phyloP scores from a whole-genome alignment of 2,329 filamentous ascomycete genomes.

The Diplodia intermedia region DNA sequence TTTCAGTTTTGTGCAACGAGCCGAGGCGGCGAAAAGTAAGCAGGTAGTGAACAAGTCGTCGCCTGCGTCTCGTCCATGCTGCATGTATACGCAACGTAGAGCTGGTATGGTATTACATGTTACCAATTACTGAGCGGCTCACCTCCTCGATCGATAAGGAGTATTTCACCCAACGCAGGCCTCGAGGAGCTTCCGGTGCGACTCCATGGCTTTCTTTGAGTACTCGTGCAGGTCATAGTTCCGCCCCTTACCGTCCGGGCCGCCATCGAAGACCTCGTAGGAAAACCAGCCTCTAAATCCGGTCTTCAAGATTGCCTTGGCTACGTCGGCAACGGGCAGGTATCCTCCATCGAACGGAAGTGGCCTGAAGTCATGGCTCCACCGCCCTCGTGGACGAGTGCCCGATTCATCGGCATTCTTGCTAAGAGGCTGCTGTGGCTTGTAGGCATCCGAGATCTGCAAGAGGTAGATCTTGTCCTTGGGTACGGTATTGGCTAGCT shows the following conservation, averaged over 20 bases:
- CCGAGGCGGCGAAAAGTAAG: too few relatives aligned
- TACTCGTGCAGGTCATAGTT: conserved; percentile 59
- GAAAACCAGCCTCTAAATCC: conserved; percentile 72
- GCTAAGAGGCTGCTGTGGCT: conserved; percentile 62
- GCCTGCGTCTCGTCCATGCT: too few relatives aligned
- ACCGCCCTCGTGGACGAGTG: conserved; percentile 66
- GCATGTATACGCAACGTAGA: too few relatives aligned
- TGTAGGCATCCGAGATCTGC: conserved; percentile 78
- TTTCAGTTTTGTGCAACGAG: neutral
- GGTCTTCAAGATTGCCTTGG: conserved; percentile 69
- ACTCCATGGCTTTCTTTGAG: conserved; percentile 60
- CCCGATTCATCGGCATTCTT: conserved; percentile 59
- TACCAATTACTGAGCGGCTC: too few relatives aligned
- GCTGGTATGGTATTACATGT: too few relatives aligned
- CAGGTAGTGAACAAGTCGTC: too few relatives aligned
- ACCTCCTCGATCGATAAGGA: neutral
- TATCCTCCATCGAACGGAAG: conserved; percentile 75
- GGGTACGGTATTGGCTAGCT: conserved; percentile 65
- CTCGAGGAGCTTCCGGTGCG: conserved; percentile 50
- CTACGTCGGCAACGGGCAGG: conserved; percentile 69
- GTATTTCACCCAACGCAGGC: conserved; percentile 32
- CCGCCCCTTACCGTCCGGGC: conserved; percentile 60
- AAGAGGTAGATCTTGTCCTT: conserved; percentile 75
- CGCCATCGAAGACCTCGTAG: conserved; percentile 73
- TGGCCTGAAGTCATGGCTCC: conserved; percentile 75